Percentiles rank a stretch among this genome's conserved stretches.
Evolutionary conservation across 139 green algal species (phyloP).

Genomic region (Yamagishiella unicocca): DNA sequence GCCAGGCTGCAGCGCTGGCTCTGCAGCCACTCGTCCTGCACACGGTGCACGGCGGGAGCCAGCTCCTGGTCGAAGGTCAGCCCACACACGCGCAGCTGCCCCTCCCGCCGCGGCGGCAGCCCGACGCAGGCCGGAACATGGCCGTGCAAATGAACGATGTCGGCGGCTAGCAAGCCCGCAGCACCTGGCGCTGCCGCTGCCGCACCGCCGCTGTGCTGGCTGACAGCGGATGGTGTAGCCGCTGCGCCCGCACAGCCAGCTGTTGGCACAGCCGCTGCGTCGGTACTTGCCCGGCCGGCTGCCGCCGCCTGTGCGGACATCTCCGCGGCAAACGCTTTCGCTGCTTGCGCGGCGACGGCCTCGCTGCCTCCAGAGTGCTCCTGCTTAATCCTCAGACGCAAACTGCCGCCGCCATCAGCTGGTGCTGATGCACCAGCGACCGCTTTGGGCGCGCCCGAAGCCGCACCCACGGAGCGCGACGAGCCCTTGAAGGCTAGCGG

Average conservation of each 20-base stretch:
- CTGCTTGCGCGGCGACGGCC: not conserved
- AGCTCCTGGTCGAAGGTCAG: not conserved
- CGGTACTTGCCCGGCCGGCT: not conserved
- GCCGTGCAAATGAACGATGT: not conserved
- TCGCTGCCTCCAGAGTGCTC: not conserved
- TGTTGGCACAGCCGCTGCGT: no score
- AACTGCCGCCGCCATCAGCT: not conserved
- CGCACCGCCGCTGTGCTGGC: not conserved
- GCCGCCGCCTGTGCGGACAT: not conserved
- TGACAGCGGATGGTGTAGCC: not conserved
- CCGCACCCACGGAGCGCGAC: not conserved
- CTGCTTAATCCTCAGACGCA: no score
- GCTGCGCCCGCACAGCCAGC: not conserved
- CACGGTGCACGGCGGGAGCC: not conserved
- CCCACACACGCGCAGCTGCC: slow-evolving; percentile 13
- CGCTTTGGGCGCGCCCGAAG: not conserved
- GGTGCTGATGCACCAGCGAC: not conserved
- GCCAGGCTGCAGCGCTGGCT: not conserved
- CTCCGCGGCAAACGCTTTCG: not conserved
- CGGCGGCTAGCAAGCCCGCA: not conserved
- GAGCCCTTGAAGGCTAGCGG: not conserved
- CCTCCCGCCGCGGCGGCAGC: not conserved
- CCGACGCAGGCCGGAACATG: not conserved
- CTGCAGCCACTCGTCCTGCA: not conserved
- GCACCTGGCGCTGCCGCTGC: not conserved